Evolutionary conservation across 345 rosid species (phyloP).

Genomic region (Psidium guajava): DNA sequence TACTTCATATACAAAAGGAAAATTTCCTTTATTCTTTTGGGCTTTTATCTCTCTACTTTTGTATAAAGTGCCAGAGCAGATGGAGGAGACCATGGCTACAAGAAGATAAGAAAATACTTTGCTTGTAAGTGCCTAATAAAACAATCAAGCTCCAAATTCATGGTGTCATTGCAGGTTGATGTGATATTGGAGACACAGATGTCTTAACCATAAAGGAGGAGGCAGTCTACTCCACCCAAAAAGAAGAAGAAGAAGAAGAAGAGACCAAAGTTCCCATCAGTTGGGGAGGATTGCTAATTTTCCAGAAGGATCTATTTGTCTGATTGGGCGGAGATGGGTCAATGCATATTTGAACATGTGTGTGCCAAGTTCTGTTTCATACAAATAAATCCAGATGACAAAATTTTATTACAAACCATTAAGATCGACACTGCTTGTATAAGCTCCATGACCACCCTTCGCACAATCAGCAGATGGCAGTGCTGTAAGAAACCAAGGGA

Average conservation of each 20-base stretch:
- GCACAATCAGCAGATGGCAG: slow-evolving; percentile 99
- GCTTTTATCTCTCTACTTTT: background rate
- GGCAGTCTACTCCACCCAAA: background rate
- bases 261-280: background rate
- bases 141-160: background rate
- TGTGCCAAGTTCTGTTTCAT: background rate
- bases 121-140: background rate
- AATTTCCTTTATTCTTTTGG: background rate
- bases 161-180: background rate
- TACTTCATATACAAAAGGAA: background rate
- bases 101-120: background rate
- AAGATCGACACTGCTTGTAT: slow-evolving; percentile 70
- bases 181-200: background rate
- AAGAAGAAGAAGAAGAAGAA: background rate
- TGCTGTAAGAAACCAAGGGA: slow-evolving; percentile 85
- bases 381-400: background rate
- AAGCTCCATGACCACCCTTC: slow-evolving; percentile 98
- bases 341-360: background rate
- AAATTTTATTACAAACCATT: slow-evolving; percentile 30
- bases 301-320: background rate
- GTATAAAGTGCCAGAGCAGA: background rate
- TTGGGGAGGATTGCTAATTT: background rate
- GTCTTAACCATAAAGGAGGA: background rate
- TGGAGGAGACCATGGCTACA: background rate
- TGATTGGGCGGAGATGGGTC: background rate